phyloP scores from a whole-genome alignment of 1,284 basidiomycete genomes.

The Tilletia setariae region DNA sequence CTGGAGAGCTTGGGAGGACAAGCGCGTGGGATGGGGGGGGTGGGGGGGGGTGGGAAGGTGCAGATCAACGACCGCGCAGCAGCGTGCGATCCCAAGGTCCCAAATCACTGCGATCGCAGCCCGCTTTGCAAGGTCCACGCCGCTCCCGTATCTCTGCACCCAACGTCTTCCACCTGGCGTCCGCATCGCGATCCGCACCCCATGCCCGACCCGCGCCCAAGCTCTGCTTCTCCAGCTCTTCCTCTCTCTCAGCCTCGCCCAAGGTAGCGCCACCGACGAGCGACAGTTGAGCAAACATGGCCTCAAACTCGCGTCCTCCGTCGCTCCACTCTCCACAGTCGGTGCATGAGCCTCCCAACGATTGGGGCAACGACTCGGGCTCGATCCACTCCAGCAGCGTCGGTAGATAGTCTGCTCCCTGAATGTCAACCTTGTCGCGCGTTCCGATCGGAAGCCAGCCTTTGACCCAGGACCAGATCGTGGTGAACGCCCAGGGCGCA shows the following conservation, averaged over 20 bases:
- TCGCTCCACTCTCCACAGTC: constrained; percentile 7
- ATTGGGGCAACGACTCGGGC: constrained; percentile 39
- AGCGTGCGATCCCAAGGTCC: constrained; percentile 2
- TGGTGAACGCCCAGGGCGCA: constrained; percentile 23
- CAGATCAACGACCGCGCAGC: constrained; percentile 3
- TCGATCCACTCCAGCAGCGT: constrained; percentile 36
- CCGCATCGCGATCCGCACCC: constrained; percentile 1
- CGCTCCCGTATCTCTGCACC: constrained; percentile 5
- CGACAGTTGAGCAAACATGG: not conserved
- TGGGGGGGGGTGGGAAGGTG: too few relatives aligned
- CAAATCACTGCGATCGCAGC: not conserved
- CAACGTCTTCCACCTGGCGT: not conserved
- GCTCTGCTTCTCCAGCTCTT: not conserved
- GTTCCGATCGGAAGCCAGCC: constrained; percentile 48
- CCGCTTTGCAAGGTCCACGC: constrained; percentile 2
- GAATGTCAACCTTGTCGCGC: constrained; percentile 50
- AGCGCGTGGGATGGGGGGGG: too few relatives aligned
- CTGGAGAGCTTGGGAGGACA: not conserved
- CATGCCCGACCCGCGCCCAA: not conserved
- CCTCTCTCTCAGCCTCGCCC: not conserved
- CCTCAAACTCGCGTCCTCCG: constrained; percentile 13
- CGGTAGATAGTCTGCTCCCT: constrained; percentile 36
- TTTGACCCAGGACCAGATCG: constrained; percentile 48
- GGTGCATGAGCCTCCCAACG: constrained; percentile 42
- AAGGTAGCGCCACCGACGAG: not conserved